phyloP scores from a whole-genome alignment of 345 rosid species.

The Excoecaria agallocha region DNA sequence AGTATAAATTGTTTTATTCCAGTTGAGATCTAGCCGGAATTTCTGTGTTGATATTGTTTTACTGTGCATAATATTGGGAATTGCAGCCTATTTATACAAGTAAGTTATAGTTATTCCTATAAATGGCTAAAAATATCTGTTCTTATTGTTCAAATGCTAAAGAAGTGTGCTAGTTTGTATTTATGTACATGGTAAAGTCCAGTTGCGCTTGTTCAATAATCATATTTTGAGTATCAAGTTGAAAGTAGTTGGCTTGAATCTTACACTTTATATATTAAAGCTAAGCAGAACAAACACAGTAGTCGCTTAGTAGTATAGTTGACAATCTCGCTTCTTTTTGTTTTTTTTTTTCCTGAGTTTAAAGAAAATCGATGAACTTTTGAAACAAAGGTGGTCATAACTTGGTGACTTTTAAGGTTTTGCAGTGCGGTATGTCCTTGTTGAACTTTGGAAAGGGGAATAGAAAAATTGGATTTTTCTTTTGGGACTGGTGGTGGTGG shows the following conservation, averaged over 20 bases:
- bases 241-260: background rate
- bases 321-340: background rate
- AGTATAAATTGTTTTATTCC: slow-evolving; percentile 32
- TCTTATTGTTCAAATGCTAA: background rate
- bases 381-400: too few species aligned
- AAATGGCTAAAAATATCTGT: background rate
- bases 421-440: too few species aligned
- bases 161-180: background rate
- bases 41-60: slow-evolving; percentile 93
- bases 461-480: too few species aligned
- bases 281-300: slow-evolving; percentile 3
- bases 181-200: background rate
- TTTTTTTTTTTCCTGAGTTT: too few species aligned
- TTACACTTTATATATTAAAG: slow-evolving; percentile 1
- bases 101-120: slow-evolving; percentile 40
- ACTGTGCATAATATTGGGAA: slow-evolving; percentile 82
- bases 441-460: too few species aligned
- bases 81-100: slow-evolving; percentile 99
- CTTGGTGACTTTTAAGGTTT: too few species aligned
- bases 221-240: background rate
- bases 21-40: slow-evolving; percentile 98
- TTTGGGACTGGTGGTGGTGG: too few species aligned
- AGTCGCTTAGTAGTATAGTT: background rate
- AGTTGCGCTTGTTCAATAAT: background rate
- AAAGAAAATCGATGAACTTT: too few species aligned